Evolutionary conservation across 139 green algal species (phyloP), one percentile per base, ranked within the genome.

Genomic region (Pseudopediastrum boryanum): DNA sequence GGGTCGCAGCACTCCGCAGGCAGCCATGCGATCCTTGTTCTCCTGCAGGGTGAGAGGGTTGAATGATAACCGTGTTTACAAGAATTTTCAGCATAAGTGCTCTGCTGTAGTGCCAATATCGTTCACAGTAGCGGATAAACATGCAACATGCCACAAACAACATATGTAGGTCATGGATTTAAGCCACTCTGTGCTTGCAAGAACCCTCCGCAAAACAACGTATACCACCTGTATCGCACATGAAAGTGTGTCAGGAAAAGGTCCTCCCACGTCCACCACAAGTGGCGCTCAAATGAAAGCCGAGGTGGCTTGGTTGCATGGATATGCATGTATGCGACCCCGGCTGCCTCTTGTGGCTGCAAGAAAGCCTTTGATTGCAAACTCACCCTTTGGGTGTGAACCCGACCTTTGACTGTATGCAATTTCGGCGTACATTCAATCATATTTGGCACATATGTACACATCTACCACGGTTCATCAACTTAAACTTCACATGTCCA

Each of bases 21-120:
- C 54, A 2, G 65, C 67, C 86, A 97, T 90, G 38, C 83, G 84
- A 33, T 90, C 83, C 77, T 92, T 89, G 85, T 89, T 91, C 79
- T 95, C 92, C 65, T 85, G 75, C 56, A 78, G 3, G 54, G 13
- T 35, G 54, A 19, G 12, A 16, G 46, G 13, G 46, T 12, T 56
- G 12, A 12, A 42, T 43, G 21, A 59, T 41, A n/a, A 39, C 23
- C 36, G 31, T 51, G 1, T 61, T 61, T 61, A 61, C 1, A 61
- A 25, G 23, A 1, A 61, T 61, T 29, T 61, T 1, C 25, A 61
- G 1, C 23, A 2, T 2, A 25, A 29, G 25, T 61, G 2, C 25
- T 1, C 25, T 29, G 23, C 25, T 61, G 23, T 61, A 61, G 23
- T 66, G 36, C 27, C 56, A 66, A 12, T 27, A 66, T 2, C 29